These are phyloP conservation scores for Monosporascus sp. DNA, from an alignment of 2,329 filamentous ascomycete genomes.

Conservation along the genomic window DNA sequence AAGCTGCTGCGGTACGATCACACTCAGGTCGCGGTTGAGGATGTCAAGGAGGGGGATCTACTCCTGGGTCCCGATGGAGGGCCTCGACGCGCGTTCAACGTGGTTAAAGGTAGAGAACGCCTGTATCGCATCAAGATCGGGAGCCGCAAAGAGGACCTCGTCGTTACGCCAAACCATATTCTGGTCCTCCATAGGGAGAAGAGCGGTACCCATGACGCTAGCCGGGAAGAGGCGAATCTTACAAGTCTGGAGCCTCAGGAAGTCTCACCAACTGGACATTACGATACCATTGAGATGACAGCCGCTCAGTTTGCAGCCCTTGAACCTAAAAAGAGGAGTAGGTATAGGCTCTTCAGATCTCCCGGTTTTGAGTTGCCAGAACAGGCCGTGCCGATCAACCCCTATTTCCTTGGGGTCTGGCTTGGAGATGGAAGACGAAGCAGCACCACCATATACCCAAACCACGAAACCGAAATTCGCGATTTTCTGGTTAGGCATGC, in stretches of 20 bases:
- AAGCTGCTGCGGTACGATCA: slow-evolving; percentile 40
- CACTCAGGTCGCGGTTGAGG: slow-evolving; percentile 39
- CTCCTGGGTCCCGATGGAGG: slow-evolving; percentile 44
- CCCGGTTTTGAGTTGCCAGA: slow-evolving; percentile 26
- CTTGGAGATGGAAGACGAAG: slow-evolving; percentile 11
- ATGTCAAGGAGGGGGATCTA: slow-evolving; percentile 43
- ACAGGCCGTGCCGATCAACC: slow-evolving; percentile 13
- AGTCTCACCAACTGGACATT: slow-evolving; percentile 18
- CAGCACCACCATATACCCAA: background rate
- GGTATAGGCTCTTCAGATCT: slow-evolving; percentile 31
- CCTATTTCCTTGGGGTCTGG: slow-evolving; percentile 17
- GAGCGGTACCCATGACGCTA: background rate
- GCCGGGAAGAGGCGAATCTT: background rate
- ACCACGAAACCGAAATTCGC: slow-evolving; percentile 1
- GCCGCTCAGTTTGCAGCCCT: slow-evolving; percentile 39
- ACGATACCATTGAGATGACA: slow-evolving; percentile 41
- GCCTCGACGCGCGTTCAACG: slow-evolving; percentile 43
- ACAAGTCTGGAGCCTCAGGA: slow-evolving; percentile 1
- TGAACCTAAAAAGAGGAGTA: slow-evolving; percentile 28
- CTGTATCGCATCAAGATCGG: slow-evolving; percentile 45
- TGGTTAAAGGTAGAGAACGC: slow-evolving; percentile 41
- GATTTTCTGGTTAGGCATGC: slow-evolving; percentile 4
- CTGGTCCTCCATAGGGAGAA: slow-evolving; percentile 38
- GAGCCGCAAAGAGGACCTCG: slow-evolving; percentile 38
- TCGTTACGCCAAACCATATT: slow-evolving; percentile 46